phyloP scores from a whole-genome alignment of 2,329 filamentous ascomycete genomes.

The Alternaria sp. region DNA sequence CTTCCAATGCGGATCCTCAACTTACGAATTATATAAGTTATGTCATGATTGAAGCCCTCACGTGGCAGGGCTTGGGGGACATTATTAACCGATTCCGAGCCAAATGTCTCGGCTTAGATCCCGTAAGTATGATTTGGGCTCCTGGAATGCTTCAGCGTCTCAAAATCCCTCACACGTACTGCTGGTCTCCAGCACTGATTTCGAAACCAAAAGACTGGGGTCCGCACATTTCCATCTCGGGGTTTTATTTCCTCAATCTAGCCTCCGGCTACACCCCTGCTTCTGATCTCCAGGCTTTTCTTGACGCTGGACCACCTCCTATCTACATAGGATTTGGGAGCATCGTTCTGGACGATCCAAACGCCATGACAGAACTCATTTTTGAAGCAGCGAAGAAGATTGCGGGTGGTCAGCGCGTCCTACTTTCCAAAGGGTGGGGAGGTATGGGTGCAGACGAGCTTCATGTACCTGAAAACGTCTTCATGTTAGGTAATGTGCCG shows the following conservation, averaged over 20 bases:
- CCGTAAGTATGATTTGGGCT: conserved; percentile 48
- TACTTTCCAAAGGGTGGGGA: conserved; percentile 60
- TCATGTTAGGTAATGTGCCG: conserved; percentile 71
- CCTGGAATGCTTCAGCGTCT: conserved; percentile 49
- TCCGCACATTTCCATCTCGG: conserved; percentile 46
- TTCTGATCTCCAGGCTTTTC: conserved; percentile 52
- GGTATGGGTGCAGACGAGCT: not conserved
- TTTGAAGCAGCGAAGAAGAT: conserved; percentile 54
- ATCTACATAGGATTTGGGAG: conserved; percentile 67
- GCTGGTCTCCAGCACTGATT: conserved; percentile 53
- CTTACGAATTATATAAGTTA: conserved; percentile 57
- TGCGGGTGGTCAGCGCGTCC: conserved; percentile 50
- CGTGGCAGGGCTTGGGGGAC: conserved; percentile 61
- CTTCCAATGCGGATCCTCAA: conserved; percentile 37
- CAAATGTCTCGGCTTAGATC: conserved; percentile 51
- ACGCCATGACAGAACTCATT: conserved; percentile 55
- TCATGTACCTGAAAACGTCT: conserved; percentile 52
- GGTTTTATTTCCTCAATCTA: conserved; percentile 56
- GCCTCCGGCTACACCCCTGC: conserved; percentile 51
- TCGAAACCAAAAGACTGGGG: conserved; percentile 28
- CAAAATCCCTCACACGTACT: conserved; percentile 55
- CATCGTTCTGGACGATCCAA: conserved; percentile 63
- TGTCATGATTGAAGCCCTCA: conserved; percentile 57
- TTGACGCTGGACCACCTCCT: conserved; percentile 59
- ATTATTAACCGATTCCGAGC: conserved; percentile 56